Percentiles rank a stretch among this genome's conserved stretches.
Evolutionary conservation across 176 grass and related monocot species (phyloP).

Genomic region (Oryza meyeriana): DNA sequence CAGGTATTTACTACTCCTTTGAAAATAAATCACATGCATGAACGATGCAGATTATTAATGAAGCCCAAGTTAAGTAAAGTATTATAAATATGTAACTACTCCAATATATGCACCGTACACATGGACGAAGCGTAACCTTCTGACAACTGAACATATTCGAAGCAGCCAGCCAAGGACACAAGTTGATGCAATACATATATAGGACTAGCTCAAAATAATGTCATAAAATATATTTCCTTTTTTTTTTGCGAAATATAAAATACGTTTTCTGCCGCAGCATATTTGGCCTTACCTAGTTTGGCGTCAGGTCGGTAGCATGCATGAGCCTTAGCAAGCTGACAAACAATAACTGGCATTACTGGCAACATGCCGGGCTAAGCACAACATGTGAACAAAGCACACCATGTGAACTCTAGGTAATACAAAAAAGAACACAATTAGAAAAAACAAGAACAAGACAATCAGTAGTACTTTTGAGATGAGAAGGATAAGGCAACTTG

Average conservation of each 20-base stretch:
- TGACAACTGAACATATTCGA: constrained; percentile 9
- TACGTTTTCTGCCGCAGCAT: background rate
- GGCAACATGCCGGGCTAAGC: background rate
- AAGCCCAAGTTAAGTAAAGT: background rate
- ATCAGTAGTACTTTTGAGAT: background rate
- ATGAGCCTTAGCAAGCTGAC: background rate
- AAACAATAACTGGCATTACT: background rate
- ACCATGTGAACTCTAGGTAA: background rate
- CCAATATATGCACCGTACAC: background rate
- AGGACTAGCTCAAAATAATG: background rate
- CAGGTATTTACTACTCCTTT: background rate
- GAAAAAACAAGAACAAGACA: background rate
- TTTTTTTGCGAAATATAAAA: background rate
- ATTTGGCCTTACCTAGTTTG: constrained; percentile 19
- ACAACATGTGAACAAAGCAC: constrained; percentile 10
- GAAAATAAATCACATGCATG: background rate
- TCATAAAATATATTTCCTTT: background rate
- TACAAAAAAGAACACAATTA: background rate
- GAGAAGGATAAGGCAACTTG: constrained; percentile 4
- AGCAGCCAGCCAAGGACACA: constrained; percentile 1
- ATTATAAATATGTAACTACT: background rate
- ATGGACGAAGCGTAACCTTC: background rate
- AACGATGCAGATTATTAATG: background rate
- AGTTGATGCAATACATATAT: background rate
- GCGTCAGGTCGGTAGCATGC: constrained; percentile 24